Conservation (phyloP, 768 basidiomycete genomes). For the Mycena leptocephala region DNA sequence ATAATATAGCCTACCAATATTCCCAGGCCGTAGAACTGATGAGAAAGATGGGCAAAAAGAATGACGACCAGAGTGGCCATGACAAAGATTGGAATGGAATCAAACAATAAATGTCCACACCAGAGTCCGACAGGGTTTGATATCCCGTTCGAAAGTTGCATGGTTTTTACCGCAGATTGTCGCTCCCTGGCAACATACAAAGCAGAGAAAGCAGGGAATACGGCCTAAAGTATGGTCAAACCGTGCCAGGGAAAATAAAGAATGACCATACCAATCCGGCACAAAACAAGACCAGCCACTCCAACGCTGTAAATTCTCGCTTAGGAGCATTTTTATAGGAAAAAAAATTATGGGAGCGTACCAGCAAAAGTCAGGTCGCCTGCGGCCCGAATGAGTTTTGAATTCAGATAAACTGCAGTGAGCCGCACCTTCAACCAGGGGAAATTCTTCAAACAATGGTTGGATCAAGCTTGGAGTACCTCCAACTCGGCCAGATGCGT, state of each 20-base stretch:
- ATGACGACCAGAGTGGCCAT: not conserved
- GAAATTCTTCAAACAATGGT: conserved; percentile 42
- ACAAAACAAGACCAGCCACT: conserved; percentile 84
- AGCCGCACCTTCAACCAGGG: too few species aligned
- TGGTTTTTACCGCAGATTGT: conserved; percentile 54
- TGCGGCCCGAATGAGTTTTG: too few species aligned
- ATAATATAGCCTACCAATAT: not conserved
- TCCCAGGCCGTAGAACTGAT: not conserved
- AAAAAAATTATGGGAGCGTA: too few species aligned
- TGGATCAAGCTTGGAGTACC: conserved; percentile 65
- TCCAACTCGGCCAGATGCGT: conserved; percentile 57
- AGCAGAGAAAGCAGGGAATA: conserved; percentile 54
- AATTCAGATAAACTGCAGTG: too few species aligned
- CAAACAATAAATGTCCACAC: conserved; percentile 71
- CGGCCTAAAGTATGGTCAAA: conserved; percentile 59
- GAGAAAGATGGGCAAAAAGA: not conserved
- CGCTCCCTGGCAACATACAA: conserved; percentile 70
- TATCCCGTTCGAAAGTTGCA: too few species aligned
- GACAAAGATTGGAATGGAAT: conserved; percentile 57
- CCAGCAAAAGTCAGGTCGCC: too few species aligned
- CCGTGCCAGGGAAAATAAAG: not conserved
- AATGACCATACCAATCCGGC: conserved; percentile 72
- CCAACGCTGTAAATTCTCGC: conserved; percentile 54
- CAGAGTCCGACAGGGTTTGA: conserved; percentile 66
- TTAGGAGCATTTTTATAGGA: too few species aligned